phyloP scores from a whole-genome alignment of 2,329 filamentous ascomycete genomes.

The Eutypa lata region DNA sequence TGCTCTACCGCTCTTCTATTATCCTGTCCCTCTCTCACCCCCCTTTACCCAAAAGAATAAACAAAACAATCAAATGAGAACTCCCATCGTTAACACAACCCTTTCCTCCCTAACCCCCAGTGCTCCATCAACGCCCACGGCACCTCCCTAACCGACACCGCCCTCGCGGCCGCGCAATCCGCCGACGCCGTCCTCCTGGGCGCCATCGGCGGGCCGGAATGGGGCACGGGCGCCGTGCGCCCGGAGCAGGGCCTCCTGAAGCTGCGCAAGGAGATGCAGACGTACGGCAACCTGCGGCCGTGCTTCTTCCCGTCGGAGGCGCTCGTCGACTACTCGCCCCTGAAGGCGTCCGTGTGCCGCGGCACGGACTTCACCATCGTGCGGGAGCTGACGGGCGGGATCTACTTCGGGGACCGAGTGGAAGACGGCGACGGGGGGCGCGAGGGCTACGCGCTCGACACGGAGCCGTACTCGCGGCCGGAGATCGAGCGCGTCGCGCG shows the following conservation, averaged over 20 bases:
- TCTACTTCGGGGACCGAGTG: slow-evolving; percentile 90
- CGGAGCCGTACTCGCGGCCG: slow-evolving; percentile 76
- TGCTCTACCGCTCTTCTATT: slow-evolving; percentile 3
- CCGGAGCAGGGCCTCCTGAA: slow-evolving; percentile 89
- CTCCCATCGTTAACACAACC: no score
- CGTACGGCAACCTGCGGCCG: slow-evolving; percentile 92
- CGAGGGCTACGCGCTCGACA: slow-evolving; percentile 67
- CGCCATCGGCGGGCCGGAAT: slow-evolving; percentile 94
- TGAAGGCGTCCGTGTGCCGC: slow-evolving; percentile 80
- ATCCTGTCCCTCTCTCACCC: not conserved
- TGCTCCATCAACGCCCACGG: slow-evolving; percentile 84
- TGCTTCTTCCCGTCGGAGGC: slow-evolving; percentile 92
- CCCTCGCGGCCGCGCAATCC: slow-evolving; percentile 76
- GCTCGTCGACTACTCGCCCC: slow-evolving; percentile 79
- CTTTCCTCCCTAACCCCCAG: slow-evolving; percentile 40
- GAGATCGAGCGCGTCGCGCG: slow-evolving; percentile 89
- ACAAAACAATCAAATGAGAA: no score
- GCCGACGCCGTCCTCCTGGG: slow-evolving; percentile 90
- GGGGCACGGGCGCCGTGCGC: slow-evolving; percentile 83
- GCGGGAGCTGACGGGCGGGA: slow-evolving; percentile 85
- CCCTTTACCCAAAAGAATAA: not conserved
- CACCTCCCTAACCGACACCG: slow-evolving; percentile 75
- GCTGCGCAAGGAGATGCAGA: slow-evolving; percentile 88
- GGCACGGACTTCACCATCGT: slow-evolving; percentile 92
- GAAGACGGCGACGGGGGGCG: slow-evolving; percentile 69